These are phyloP conservation scores for Camelina hispida DNA, from an alignment of 345 rosid species.

Conservation along the genomic window DNA sequence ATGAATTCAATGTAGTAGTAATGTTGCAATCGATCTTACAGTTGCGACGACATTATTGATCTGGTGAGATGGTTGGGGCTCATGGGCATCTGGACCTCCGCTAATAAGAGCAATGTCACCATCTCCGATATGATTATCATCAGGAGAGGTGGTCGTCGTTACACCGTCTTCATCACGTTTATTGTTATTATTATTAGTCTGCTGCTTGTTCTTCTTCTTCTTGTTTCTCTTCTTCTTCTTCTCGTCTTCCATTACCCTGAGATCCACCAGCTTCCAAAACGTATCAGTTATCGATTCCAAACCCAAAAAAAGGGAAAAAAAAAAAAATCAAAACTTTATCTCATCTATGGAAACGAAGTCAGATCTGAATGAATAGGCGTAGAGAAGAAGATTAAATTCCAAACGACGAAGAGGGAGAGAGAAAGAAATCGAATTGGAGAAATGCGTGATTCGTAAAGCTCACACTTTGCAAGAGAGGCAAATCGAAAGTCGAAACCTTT, in stretches of 20 bases:
- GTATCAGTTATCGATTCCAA: not conserved
- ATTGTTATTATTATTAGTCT: constrained; percentile 24
- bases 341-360: constrained; percentile 22
- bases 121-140: constrained; percentile 43
- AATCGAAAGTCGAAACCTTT: constrained; percentile 23
- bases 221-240: constrained; percentile 71
- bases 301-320: too few relatives aligned
- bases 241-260: constrained; percentile 66
- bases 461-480: not conserved
- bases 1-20: not conserved
- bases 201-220: constrained; percentile 67
- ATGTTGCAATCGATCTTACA: constrained; percentile 38
- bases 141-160: constrained; percentile 23
- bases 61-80: constrained; percentile 37
- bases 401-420: not conserved
- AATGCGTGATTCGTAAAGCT: not conserved
- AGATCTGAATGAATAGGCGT: constrained; percentile 40
- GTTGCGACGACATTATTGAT: constrained; percentile 43
- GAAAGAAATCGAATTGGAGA: constrained; percentile 7
- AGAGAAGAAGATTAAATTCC: not conserved
- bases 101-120: constrained; percentile 42
- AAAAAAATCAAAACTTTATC: not conserved
- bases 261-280: constrained; percentile 18
- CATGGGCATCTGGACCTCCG: constrained; percentile 21
- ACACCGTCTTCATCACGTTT: constrained; percentile 43